Base-by-base conservation (phyloP, 345 rosid species). In the Dipteronia sinensis region DNA sequence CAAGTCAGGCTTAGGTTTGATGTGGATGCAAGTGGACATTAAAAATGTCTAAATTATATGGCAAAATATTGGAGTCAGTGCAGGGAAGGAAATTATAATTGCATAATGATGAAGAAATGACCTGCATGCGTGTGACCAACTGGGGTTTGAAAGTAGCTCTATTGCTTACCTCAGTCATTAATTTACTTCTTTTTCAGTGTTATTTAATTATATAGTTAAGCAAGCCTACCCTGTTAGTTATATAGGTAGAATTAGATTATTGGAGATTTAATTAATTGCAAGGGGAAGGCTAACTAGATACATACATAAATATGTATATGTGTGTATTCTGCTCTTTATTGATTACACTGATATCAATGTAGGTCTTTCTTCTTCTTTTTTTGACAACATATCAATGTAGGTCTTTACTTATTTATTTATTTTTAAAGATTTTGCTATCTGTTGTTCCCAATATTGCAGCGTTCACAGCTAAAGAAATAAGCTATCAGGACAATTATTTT, bases 31-130 rank as follows among this genome's bases (percentile, higher is more conserved):
- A 34, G 4, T 34, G 38, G 23, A n/a, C 63, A 58, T 19, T 58
- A 58, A 17, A 58, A 58, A 58, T 20, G 4, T 9, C 27, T 0
- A 20, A n/a, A 59, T 19, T 59, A 20, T 20, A 10, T 56, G 25
- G 22, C 25, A 19, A 56, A 56, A 34, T 19, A 55, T 76, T 56
- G 73, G 58, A 38, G 67, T 76, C 66, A 6, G 73, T 55, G 72
- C 66, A 16, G 34, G 5, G 10, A 5, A 20, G 13, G 53, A 73
- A 62, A 16, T 13, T 53, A 1, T 11, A 11, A 22, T 25, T 59
- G 63, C 22, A 58, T 19, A 58, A 58, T 49, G 17, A 53, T 75
- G 27, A 31, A 7, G 46, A 42, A 9, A 7, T 51, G n/a, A 44
- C 29, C 42, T 15, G 23, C 10, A 2, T 62, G 67, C 67, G 59